phyloP scores from a whole-genome alignment of 2,329 filamentous ascomycete genomes.

The Microascus cirrosus region DNA sequence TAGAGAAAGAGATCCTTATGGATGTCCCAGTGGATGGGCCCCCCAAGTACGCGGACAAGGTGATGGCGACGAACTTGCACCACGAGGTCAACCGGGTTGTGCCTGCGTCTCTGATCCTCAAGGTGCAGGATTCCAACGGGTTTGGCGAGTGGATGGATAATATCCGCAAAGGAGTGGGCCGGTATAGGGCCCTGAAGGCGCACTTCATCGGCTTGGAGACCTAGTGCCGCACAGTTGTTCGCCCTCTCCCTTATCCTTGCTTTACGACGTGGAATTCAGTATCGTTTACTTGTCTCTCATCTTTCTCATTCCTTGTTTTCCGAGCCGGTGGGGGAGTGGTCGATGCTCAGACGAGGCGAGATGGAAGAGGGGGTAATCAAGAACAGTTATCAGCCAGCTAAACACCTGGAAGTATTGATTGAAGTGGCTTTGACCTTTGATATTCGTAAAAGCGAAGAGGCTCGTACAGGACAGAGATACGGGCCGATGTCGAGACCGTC shows the following conservation, averaged over 20 bases:
- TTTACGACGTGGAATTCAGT: not conserved
- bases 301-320: not conserved
- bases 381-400: not conserved
- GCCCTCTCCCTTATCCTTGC: not conserved
- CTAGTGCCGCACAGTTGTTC: not conserved
- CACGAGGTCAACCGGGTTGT: not conserved
- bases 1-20: not conserved
- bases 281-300: not conserved
- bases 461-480: not conserved
- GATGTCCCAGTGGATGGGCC: not conserved
- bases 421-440: not conserved
- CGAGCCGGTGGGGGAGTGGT: not conserved
- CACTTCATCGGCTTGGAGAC: not conserved
- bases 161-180: not conserved
- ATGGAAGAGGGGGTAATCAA: not conserved
- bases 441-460: not conserved
- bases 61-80: not conserved
- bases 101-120: not conserved
- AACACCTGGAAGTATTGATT: not conserved
- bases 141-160: not conserved
- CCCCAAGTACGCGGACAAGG: not conserved
- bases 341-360: not conserved
- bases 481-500: no score
- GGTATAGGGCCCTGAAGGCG: not conserved
- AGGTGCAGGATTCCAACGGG: not conserved